A percentile compares a stretch with the other conserved stretches of the same genome.
These are phyloP conservation scores for Erodium maritimum DNA, from an alignment of 345 rosid species.

Conservation along the genomic window DNA sequence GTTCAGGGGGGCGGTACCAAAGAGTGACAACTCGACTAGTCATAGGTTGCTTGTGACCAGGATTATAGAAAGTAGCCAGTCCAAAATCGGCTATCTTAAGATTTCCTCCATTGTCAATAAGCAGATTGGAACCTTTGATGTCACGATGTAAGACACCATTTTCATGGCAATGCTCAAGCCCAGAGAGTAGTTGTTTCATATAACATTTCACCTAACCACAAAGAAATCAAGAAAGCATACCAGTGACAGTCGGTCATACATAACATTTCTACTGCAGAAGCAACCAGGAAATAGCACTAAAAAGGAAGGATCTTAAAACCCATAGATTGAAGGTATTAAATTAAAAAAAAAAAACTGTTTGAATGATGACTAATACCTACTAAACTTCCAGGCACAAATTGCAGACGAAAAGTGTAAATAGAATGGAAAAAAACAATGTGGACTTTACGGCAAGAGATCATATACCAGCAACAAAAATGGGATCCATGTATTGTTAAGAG, in stretches of 20 bases:
- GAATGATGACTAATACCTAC: too few relatives aligned
- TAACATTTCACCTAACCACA: constrained; percentile 62
- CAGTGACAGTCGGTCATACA: constrained; percentile 4
- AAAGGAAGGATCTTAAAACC: neutral
- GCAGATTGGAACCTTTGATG: constrained; percentile 78
- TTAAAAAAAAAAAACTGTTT: too few relatives aligned
- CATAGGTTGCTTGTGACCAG: constrained; percentile 48
- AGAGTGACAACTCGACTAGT: constrained; percentile 90
- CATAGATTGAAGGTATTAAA: neutral
- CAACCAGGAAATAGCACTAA: neutral
- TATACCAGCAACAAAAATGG: neutral
- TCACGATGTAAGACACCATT: constrained; percentile 80
- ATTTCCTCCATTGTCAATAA: constrained; percentile 65
- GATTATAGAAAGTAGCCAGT: constrained; percentile 64
- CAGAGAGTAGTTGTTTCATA: constrained; percentile 72
- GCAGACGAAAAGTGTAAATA: neutral
- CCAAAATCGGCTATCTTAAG: constrained; percentile 92
- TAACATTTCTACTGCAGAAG: neutral
- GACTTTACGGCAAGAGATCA: neutral
- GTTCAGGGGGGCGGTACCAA: constrained; percentile 96
- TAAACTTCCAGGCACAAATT: neutral
- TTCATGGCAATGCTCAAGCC: constrained; percentile 82
- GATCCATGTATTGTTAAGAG: too few relatives aligned
- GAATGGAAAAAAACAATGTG: neutral
- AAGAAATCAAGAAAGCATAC: constrained; percentile 5